Percentiles rank a stretch among this genome's conserved stretches.
These are phyloP conservation scores for Physcomitrellopsis africana DNA, from an alignment of 225 moss, liverwort and hornwort species.

Conservation along the genomic window DNA sequence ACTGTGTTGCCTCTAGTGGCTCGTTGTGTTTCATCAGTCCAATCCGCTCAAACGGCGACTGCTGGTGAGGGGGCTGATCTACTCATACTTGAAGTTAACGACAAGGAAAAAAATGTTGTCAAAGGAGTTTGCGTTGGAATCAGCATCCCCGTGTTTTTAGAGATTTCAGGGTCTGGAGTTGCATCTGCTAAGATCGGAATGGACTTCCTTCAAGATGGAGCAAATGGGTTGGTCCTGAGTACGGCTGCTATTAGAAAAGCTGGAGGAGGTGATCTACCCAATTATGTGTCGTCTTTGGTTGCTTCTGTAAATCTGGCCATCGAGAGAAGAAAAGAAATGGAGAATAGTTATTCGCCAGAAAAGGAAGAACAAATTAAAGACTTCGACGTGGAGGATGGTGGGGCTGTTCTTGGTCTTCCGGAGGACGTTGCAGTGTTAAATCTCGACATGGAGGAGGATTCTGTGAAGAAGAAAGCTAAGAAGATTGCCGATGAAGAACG, in stretches of 20 bases:
- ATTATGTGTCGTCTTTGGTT: conserved; percentile 52
- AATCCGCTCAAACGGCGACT: conserved; percentile 79
- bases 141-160: conserved; percentile 90
- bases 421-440: conserved; percentile 37
- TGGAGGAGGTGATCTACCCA: conserved; percentile 39
- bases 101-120: conserved; percentile 42
- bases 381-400: conserved; percentile 45
- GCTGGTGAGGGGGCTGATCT: conserved; percentile 92
- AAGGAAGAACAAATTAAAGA: conserved; percentile 28
- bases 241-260: conserved; percentile 37
- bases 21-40: conserved; percentile 73
- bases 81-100: conserved; percentile 60
- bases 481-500: conserved; percentile 80
- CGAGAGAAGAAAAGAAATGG: conserved; percentile 53
- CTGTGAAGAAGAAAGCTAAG: conserved; percentile 63
- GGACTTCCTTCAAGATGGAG: conserved; percentile 69
- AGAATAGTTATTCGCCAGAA: conserved; percentile 34
- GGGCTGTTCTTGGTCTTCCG: conserved; percentile 43
- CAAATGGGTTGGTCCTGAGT: conserved; percentile 76
- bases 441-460: conserved; percentile 44
- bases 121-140: conserved; percentile 66
- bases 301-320: conserved; percentile 45
- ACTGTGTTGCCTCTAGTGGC: conserved; percentile 84
- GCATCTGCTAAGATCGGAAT: conserved; percentile 32
- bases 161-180: conserved; percentile 49